phyloP scores from a whole-genome alignment of 805 yeast species.

The Ogataea salicorniae region DNA sequence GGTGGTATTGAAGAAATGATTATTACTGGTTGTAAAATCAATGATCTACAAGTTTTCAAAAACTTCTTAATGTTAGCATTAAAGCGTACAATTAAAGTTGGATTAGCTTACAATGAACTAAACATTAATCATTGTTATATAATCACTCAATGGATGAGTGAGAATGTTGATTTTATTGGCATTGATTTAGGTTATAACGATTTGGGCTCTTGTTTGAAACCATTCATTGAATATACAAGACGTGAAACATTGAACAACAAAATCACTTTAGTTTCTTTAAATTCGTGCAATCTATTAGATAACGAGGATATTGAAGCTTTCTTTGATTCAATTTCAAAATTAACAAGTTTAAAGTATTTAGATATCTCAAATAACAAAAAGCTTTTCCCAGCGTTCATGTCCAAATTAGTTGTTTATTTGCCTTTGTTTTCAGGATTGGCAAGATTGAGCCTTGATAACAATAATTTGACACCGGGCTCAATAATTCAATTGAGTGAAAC shows the following conservation, averaged over 20 bases:
- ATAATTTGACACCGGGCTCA: slow-evolving; percentile 51
- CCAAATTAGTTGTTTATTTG: slow-evolving; percentile 53
- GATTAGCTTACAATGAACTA: slow-evolving; percentile 72
- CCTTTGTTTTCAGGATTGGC: slow-evolving; percentile 63
- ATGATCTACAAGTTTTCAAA: slow-evolving; percentile 49
- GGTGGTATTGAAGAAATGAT: slow-evolving; percentile 77
- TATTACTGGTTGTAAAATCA: slow-evolving; percentile 69
- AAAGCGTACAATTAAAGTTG: slow-evolving; percentile 55
- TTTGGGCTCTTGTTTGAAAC: slow-evolving; percentile 35
- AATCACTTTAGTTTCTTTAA: slow-evolving; percentile 53
- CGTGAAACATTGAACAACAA: slow-evolving; percentile 13
- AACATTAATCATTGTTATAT: slow-evolving; percentile 51
- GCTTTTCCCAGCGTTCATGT: slow-evolving; percentile 58
- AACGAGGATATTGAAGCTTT: slow-evolving; percentile 45
- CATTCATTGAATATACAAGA: slow-evolving; percentile 33
- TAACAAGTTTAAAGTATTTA: slow-evolving; percentile 60
- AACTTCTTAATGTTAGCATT: slow-evolving; percentile 54
- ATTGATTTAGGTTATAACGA: slow-evolving; percentile 84
- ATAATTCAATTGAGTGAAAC: slow-evolving; percentile 60
- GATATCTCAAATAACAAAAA: slow-evolving; percentile 70
- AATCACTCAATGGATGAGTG: slow-evolving; percentile 54
- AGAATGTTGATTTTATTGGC: slow-evolving; percentile 49
- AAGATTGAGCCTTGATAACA: slow-evolving; percentile 68
- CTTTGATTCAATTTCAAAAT: slow-evolving; percentile 44
- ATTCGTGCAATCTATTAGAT: slow-evolving; percentile 54